Evolutionary conservation across 2,329 filamentous ascomycete species (phyloP), one percentile per base, ranked within the genome.

Genomic region (Tolypocladium capitatum): DNA sequence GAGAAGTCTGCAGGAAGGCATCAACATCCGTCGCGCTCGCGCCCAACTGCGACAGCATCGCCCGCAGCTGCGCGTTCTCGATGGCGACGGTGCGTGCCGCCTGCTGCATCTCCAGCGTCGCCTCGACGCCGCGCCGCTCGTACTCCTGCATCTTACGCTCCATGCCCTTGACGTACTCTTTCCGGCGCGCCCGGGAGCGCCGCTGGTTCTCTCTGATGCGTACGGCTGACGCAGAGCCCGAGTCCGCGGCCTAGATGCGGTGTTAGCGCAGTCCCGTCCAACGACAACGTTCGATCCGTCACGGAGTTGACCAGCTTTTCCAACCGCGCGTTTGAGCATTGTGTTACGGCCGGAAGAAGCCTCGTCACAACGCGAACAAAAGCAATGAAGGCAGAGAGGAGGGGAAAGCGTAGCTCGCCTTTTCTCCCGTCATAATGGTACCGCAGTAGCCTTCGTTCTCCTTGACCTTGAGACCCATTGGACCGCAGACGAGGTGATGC

Each of bases 161-260:
- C 50, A 80, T 62, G 14, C 65, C 64, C 45, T 70, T 66, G 48
- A 77, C 60, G 49, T 72, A 71, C 51, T 74, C 73, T 50, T 70
- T 71, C 31, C 68, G 70, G 34, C 74, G 72, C 28, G 70, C 72
- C 33, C 75, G 68, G 16, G 70, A 74, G 33, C 70, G 71, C 43
- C 74, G 71, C 61, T 78, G 75, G 57, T 74, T 77, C 52, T 75
- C 68, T 52, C 73, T 68, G 53, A 70, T 69, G 48, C 67, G 67
- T 47, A 65, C 50, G 46, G 62, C 63, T 43, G 63, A 61, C 45
- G 63, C 59, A 48, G 60, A 63, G 31, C 55, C 49, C 11, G 60
- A 58, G 35, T 49, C 47, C n/a, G 50, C 48, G 30, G 40, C 49
- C 47, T 52, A 34, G 44, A 14, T 43, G 44, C 51, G 49, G 21